phyloP scores from a whole-genome alignment of 78 protist species.

The Bodo saltans region DNA sequence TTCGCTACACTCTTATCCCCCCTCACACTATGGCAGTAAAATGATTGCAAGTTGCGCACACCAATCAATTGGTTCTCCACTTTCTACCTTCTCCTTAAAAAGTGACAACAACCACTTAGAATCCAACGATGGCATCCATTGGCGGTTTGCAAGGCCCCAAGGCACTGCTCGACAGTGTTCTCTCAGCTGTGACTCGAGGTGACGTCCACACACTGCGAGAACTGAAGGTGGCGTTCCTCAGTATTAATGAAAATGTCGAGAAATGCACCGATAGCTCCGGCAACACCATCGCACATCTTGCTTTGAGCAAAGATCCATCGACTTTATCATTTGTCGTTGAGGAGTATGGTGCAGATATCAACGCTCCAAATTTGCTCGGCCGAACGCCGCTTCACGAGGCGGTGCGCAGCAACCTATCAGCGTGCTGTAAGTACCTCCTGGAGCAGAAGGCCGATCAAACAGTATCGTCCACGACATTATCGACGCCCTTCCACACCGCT shows the following conservation, averaged over 20 bases:
- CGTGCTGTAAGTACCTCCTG: background rate
- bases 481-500: background rate
- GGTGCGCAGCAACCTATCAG: background rate
- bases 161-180: background rate
- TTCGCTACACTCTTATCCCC: too few relatives aligned
- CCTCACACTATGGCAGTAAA: too few relatives aligned
- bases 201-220: background rate
- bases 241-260: background rate
- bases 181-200: background rate
- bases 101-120: too few relatives aligned
- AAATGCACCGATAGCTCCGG: background rate
- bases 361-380: background rate
- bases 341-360: background rate
- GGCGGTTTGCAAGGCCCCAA: background rate
- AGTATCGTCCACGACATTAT: background rate
- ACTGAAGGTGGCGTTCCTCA: background rate
- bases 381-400: background rate
- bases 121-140: too few relatives aligned
- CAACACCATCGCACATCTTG: background rate
- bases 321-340: background rate
- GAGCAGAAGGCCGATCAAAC: background rate
- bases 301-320: background rate
- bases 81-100: too few relatives aligned
- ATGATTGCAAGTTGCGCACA: too few relatives aligned
- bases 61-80: too few relatives aligned